These are phyloP conservation scores for Groenewaldozyma auringiensis DNA, from an alignment of 1,139 yeast species.

Conservation along the genomic window DNA sequence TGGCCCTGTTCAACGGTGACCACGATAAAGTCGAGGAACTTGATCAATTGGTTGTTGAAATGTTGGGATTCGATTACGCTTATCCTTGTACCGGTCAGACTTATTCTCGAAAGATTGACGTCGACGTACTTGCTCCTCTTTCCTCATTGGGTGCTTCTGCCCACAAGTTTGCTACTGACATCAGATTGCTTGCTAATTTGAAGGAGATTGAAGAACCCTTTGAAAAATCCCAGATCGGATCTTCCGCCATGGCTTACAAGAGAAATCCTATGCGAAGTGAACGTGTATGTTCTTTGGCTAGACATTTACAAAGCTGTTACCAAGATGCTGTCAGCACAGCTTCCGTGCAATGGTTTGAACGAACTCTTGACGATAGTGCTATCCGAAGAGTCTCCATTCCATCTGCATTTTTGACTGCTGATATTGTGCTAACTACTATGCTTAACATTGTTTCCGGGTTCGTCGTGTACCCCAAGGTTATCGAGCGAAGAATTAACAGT, in stretches of 20 bases:
- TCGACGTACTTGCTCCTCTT: conserved; percentile 86
- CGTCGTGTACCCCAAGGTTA: conserved; percentile 97
- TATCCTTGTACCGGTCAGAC: conserved; percentile 99
- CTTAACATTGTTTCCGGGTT: conserved; percentile 89
- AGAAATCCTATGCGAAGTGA: conserved; percentile 99
- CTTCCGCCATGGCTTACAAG: conserved; percentile 98
- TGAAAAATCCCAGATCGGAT: conserved; percentile 95
- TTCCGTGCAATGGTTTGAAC: conserved; percentile 98
- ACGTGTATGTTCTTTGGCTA: conserved; percentile 93
- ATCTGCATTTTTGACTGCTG: conserved; percentile 93
- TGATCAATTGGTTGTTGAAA: conserved; percentile 86
- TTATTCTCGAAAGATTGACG: conserved; percentile 94
- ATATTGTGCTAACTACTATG: conserved; percentile 81
- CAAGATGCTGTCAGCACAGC: conserved; percentile 95
- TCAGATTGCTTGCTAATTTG: conserved; percentile 89
- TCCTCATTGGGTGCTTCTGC: conserved; percentile 95
- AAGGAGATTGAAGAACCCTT: conserved; percentile 98
- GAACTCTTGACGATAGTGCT: conserved; percentile 97
- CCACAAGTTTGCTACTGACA: conserved; percentile 96
- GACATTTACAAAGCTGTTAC: conserved; percentile 88
- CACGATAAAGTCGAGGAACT: conserved; percentile 92
- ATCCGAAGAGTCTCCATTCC: conserved; percentile 96
- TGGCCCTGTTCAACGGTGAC: conserved; percentile 90
- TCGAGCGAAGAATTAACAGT: conserved; percentile 88
- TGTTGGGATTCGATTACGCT: conserved; percentile 87